Evolutionary conservation across 306 rosid genomes (phyloP).

Genomic region (Hippophae gyantsensis): DNA sequence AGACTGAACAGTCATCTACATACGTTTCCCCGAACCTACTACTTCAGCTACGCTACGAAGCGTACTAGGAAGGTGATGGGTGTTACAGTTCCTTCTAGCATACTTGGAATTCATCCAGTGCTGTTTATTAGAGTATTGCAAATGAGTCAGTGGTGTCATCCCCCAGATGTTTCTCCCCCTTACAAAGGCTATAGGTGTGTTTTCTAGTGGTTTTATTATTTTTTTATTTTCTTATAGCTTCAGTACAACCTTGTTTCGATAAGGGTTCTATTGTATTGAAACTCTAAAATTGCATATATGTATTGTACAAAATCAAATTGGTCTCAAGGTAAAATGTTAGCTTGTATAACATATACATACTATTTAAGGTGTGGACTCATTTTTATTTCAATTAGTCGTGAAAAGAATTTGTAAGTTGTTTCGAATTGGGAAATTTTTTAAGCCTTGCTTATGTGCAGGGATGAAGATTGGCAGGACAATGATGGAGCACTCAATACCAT

Average conservation of each 20-base stretch:
- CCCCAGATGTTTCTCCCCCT: conserved; percentile 69
- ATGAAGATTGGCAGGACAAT: conserved; percentile 95
- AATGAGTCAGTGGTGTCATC: conserved; percentile 92
- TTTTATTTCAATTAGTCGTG: no score
- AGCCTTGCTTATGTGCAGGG: conserved; percentile 40
- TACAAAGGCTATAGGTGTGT: conserved; percentile 86
- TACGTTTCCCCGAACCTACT: conserved; percentile 77
- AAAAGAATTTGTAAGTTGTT: no score
- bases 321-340: no score
- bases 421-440: no score
- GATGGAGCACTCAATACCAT: conserved; percentile 95
- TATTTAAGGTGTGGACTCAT: no score
- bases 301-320: no score
- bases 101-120: conserved; percentile 70
- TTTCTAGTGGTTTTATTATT: conserved; percentile 3
- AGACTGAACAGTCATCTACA: conserved; percentile 42
- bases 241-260: no score
- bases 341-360: no score
- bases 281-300: no score
- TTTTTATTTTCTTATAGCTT: neutral
- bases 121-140: conserved; percentile 80
- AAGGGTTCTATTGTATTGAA: no score
- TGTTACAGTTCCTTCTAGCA: conserved; percentile 67
- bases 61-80: conserved; percentile 71
- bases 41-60: conserved; percentile 91